Conservation (phyloP, 441 rosid species). For the Jatropha multifida region DNA sequence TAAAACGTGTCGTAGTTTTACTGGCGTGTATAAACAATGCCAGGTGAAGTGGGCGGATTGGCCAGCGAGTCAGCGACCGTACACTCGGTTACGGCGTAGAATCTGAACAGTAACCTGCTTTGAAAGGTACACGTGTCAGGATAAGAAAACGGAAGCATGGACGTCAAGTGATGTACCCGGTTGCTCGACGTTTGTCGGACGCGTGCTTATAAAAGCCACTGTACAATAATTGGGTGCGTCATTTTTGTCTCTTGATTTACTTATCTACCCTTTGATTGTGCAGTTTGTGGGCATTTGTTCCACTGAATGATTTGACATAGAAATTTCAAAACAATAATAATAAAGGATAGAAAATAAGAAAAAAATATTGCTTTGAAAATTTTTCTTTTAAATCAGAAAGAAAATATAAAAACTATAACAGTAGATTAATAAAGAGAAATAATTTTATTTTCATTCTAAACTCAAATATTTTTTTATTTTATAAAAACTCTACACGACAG, state of each 20-base stretch:
- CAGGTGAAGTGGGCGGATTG: constrained; percentile 14
- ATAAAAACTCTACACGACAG: too few relatives aligned
- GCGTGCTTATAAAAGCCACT: constrained; percentile 27
- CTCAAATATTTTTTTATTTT: too few relatives aligned
- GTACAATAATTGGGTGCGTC: constrained; percentile 16
- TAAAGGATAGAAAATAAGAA: too few relatives aligned
- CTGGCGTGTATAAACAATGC: neutral
- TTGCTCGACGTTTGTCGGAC: constrained; percentile 25
- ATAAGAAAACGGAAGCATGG: constrained; percentile 15
- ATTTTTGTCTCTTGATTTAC: neutral
- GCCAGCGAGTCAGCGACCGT: neutral
- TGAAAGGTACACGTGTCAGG: constrained; percentile 20
- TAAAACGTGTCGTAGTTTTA: neutral
- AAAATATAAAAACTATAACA: neutral
- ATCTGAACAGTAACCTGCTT: constrained; percentile 26
- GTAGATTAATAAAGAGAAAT: too few relatives aligned
- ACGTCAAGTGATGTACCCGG: neutral
- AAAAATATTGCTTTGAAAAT: too few relatives aligned
- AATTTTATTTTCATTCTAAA: too few relatives aligned
- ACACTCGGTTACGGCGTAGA: constrained; percentile 1
- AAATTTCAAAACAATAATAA: neutral
- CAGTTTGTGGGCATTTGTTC: neutral
- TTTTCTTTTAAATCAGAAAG: neutral
- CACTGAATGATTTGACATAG: neutral
- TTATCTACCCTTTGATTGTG: neutral